Percentiles rank a stretch among this genome's conserved stretches.
These are phyloP conservation scores for Hevea brasiliensis DNA, from an alignment of 345 rosid genomes.

Conservation along the genomic window DNA sequence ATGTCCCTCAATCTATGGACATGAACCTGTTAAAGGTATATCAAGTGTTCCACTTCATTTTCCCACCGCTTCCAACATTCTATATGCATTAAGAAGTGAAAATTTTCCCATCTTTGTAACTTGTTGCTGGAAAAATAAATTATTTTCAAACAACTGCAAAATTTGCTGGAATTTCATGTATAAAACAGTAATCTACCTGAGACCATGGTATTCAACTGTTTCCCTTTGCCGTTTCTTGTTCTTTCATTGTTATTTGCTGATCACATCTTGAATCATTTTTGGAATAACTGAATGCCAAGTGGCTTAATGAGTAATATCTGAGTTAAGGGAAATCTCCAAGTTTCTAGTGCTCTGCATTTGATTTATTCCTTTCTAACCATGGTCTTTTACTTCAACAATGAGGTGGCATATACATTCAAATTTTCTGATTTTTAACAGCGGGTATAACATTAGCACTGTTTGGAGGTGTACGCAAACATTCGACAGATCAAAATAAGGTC, in stretches of 20 bases:
- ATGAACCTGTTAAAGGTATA: conserved; percentile 94
- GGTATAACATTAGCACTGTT: conserved; percentile 89
- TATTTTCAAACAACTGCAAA: neutral
- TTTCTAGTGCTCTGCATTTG: conserved; percentile 5
- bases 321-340: neutral
- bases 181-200: neutral
- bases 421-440: conserved; percentile 48
- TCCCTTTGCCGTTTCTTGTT: neutral
- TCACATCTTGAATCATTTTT: neutral
- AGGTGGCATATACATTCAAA: conserved; percentile 2
- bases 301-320: neutral
- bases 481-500: conserved; percentile 88
- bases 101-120: conserved; percentile 1
- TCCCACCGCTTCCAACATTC: neutral
- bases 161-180: conserved; percentile 3
- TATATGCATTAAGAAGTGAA: neutral
- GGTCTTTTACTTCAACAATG: neutral
- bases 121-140: neutral
- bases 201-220: neutral
- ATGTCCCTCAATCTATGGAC: conserved; percentile 96
- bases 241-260: neutral
- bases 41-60: neutral
- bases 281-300: neutral
- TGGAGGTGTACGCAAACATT: conserved; percentile 94
- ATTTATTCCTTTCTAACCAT: neutral